Evolutionary conservation across 495 filamentous ascomycete genomes (phyloP).

Genomic region (Tuber borchii): DNA sequence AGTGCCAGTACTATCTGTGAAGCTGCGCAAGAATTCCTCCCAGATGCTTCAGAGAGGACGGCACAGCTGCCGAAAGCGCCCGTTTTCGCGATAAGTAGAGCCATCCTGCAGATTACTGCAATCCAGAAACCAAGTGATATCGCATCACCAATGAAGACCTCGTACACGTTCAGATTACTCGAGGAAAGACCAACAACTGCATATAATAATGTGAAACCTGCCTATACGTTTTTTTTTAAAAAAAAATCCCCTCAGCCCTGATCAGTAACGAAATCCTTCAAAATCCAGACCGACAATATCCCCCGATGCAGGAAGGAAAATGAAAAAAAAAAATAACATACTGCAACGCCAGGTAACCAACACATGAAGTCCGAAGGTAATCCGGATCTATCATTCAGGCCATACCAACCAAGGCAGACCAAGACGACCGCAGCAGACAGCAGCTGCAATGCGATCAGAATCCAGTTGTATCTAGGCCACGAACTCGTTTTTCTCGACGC

Average conservation of each 20-base stretch:
- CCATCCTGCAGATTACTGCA: slow-evolving; percentile 12
- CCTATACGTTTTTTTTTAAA: slow-evolving; percentile 10
- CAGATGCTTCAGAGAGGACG: background rate
- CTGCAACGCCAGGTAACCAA: slow-evolving; percentile 27
- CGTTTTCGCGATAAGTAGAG: slow-evolving; percentile 10
- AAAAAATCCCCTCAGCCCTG: background rate
- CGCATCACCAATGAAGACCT: slow-evolving; percentile 23
- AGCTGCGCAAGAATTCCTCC: slow-evolving; percentile 1
- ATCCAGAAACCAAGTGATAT: slow-evolving; percentile 22
- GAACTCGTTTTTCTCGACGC: slow-evolving; percentile 14
- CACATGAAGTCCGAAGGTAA: slow-evolving; percentile 20
- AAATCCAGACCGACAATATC: background rate
- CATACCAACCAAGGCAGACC: slow-evolving; percentile 34
- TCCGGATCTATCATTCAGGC: slow-evolving; percentile 22
- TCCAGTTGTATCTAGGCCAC: slow-evolving; percentile 29
- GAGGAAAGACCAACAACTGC: slow-evolving; percentile 25
- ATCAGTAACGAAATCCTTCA: background rate
- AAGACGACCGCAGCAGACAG: slow-evolving; percentile 23
- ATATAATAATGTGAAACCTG: slow-evolving; percentile 23
- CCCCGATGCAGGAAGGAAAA: background rate
- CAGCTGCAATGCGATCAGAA: slow-evolving; percentile 21
- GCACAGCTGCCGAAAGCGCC: slow-evolving; percentile 13
- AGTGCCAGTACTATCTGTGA: background rate
- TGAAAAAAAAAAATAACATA: slow-evolving; percentile 10
- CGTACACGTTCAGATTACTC: slow-evolving; percentile 18